These are phyloP conservation scores for Diospyros lotus DNA, from an alignment of 148 eudicot species.

Conservation along the genomic window DNA sequence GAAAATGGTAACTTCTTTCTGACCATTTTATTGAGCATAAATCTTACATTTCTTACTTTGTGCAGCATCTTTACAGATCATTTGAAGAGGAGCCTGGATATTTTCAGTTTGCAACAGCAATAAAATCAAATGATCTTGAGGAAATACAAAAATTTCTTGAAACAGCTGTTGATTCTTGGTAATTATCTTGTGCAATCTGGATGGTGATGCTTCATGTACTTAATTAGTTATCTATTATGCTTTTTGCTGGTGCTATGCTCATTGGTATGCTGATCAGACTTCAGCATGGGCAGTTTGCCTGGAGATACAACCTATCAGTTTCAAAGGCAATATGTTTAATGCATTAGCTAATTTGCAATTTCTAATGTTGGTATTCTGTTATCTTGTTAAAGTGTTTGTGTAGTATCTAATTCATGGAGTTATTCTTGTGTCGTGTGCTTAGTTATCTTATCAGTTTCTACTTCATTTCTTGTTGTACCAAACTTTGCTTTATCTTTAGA, in stretches of 20 bases:
- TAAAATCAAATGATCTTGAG: constrained; percentile 81
- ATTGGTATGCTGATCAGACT: background rate
- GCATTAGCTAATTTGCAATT: background rate
- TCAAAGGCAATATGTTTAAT: background rate
- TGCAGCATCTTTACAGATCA: constrained; percentile 80
- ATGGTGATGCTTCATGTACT: background rate
- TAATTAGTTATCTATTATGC: background rate
- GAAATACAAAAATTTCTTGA: constrained; percentile 96
- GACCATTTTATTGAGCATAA: background rate
- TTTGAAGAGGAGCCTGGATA: constrained; percentile 75
- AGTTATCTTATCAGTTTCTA: background rate
- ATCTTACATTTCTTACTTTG: constrained; percentile 11
- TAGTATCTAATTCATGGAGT: background rate
- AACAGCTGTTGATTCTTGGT: constrained; percentile 56
- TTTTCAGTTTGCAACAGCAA: constrained; percentile 81
- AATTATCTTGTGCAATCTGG: constrained; percentile 2
- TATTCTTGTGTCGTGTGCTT: background rate
- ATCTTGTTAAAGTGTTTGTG: background rate
- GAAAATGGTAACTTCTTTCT: background rate
- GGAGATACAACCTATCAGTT: background rate
- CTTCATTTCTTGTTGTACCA: background rate
- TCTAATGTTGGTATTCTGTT: too few species aligned
- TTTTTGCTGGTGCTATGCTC: background rate
- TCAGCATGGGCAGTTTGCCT: background rate
- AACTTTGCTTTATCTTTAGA: background rate